Conservation (phyloP, 345 rosid species). For the Salix suchowensis region DNA sequence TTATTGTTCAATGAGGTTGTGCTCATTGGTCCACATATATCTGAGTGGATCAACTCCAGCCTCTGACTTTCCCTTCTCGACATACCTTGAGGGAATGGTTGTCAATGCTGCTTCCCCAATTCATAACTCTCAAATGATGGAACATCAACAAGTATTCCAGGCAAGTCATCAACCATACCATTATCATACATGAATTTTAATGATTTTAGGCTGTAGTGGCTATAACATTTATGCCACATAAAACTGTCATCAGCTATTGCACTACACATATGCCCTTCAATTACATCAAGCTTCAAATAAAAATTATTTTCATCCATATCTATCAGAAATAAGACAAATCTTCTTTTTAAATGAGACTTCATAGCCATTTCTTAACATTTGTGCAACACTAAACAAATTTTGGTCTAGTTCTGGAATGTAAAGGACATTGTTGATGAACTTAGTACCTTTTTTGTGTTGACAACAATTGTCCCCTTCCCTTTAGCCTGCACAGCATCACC, state of each 20-base stretch:
- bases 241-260: neutral
- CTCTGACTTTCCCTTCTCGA: neutral
- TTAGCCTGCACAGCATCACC: neutral
- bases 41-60: neutral
- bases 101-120: neutral
- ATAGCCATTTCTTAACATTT: too few relatives aligned
- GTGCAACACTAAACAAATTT: neutral
- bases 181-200: neutral
- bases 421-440: neutral
- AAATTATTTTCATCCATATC: too few relatives aligned
- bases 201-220: neutral
- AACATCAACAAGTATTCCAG: neutral
- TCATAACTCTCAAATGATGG: neutral
- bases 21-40: constrained; percentile 6
- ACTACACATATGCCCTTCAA: neutral
- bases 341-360: too few relatives aligned
- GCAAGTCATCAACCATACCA: neutral
- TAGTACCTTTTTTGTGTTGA: neutral
- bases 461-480: neutral
- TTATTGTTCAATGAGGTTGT: neutral
- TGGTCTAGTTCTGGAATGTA: neutral
- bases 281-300: too few relatives aligned
- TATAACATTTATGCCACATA: neutral
- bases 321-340: neutral
- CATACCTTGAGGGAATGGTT: neutral